A percentile compares a stretch with the other conserved stretches of the same genome.
Evolutionary conservation across 176 grass and related monocot genomes (phyloP).

Genomic region (Avena sativa): DNA sequence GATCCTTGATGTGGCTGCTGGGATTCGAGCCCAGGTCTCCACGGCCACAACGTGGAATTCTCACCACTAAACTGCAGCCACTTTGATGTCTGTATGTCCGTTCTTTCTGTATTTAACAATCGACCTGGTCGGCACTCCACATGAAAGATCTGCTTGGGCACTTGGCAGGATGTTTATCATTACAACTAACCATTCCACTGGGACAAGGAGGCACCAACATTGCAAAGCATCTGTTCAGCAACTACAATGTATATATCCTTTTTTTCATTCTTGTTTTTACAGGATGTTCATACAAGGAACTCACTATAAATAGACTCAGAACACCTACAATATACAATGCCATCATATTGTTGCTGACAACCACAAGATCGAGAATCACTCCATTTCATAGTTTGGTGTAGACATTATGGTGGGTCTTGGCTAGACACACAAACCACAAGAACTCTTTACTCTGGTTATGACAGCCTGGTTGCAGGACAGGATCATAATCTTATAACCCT

Average conservation of each 20-base stretch:
- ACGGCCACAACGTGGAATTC: conserved; percentile 95
- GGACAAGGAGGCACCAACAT: not conserved
- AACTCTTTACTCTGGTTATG: conserved; percentile 9
- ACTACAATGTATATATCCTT: not conserved
- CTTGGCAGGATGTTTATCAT: too few species aligned
- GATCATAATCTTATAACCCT: conserved; percentile 22
- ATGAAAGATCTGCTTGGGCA: too few species aligned
- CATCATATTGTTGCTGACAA: not conserved
- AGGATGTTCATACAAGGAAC: not conserved
- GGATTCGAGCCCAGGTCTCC: conserved; percentile 94
- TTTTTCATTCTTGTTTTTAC: not conserved
- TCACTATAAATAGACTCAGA: not conserved
- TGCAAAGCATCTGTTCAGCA: not conserved
- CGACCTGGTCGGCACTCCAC: too few species aligned
- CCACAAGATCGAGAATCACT: not conserved
- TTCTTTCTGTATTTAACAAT: fast-evolving
- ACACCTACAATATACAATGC: not conserved
- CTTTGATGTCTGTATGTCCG: fast-evolving
- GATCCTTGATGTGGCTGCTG: conserved; percentile 66
- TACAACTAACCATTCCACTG: not conserved
- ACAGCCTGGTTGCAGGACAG: not conserved
- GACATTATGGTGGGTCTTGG: not conserved
- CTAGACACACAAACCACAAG: not conserved
- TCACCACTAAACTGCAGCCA: conserved; percentile 94
- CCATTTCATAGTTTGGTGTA: not conserved